Percentiles rank a stretch among this genome's conserved stretches.
Evolutionary conservation across 2,329 filamentous ascomycete genomes (phyloP).

Genomic region (Hypoxylon sp.): DNA sequence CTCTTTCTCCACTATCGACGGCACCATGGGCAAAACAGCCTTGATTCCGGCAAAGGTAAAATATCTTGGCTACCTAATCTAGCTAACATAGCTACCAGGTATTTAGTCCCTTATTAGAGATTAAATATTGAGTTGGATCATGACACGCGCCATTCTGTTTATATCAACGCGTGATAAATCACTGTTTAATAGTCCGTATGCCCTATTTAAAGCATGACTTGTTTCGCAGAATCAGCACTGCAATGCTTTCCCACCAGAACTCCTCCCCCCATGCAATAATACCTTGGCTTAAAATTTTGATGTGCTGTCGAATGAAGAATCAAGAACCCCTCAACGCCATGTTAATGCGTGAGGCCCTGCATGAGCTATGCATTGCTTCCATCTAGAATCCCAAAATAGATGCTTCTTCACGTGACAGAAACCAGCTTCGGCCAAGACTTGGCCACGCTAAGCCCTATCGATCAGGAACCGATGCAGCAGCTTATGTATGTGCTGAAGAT

Average conservation of each 20-base stretch:
- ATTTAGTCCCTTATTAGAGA: slow-evolving; percentile 12
- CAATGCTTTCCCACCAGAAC: slow-evolving; percentile 10
- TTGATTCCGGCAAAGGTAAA: slow-evolving; percentile 47
- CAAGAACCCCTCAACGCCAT: slow-evolving; percentile 5
- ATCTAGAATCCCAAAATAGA: slow-evolving; percentile 38
- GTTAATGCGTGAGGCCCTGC: slow-evolving; percentile 28
- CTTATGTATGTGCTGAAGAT: slow-evolving; percentile 19
- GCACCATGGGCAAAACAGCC: slow-evolving; percentile 45
- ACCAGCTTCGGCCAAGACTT: slow-evolving; percentile 35
- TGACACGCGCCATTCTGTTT: slow-evolving; percentile 38
- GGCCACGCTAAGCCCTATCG: slow-evolving; percentile 49
- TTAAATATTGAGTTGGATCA: slow-evolving; percentile 27
- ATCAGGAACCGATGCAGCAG: slow-evolving; percentile 41
- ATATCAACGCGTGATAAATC: slow-evolving; percentile 23
- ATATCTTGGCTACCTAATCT: slow-evolving; percentile 22
- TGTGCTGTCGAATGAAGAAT: background rate
- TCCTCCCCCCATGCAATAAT: slow-evolving; percentile 18
- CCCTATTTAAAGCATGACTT: slow-evolving; percentile 30
- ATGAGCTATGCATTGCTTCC: slow-evolving; percentile 3
- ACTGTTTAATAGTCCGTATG: slow-evolving; percentile 10
- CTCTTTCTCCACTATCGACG: slow-evolving; percentile 43
- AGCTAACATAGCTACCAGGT: no score
- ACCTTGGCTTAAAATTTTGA: slow-evolving; percentile 13
- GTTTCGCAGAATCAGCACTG: slow-evolving; percentile 10
- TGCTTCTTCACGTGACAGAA: slow-evolving; percentile 43